phyloP scores from a whole-genome alignment of 176 grass and related monocot genomes.

The Leersia perrieri region DNA sequence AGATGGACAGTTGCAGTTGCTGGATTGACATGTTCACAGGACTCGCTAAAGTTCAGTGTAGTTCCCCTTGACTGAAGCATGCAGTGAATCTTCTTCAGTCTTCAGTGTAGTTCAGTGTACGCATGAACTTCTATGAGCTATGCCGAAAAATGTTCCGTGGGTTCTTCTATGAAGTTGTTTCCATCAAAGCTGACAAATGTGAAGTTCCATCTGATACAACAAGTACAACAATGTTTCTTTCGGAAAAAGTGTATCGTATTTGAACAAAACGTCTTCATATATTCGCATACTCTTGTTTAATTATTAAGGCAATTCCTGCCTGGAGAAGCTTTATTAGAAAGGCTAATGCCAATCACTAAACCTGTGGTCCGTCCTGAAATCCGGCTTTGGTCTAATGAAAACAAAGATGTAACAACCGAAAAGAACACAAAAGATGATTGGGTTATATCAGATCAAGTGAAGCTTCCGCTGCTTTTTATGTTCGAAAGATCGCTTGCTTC shows the following conservation, averaged over 20 bases:
- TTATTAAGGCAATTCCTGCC: background rate
- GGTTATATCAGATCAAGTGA: conserved; percentile 25
- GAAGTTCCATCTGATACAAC: background rate
- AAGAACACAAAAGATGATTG: conserved; percentile 9
- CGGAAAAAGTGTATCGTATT: background rate
- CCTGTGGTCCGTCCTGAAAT: conserved; percentile 36
- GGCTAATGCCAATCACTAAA: conserved; percentile 34
- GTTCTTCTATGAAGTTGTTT: conserved; percentile 1
- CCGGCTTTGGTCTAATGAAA: conserved; percentile 50
- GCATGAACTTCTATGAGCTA: background rate
- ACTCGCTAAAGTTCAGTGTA: background rate
- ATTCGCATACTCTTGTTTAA: background rate
- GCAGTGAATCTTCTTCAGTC: background rate
- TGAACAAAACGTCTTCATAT: conserved; percentile 14
- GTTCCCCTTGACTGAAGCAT: background rate
- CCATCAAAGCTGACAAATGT: conserved; percentile 27
- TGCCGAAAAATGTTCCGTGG: background rate
- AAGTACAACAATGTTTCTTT: background rate
- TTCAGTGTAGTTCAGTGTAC: too few species aligned
- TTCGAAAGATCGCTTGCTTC: conserved; percentile 14
- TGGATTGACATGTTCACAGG: background rate
- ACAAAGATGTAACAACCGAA: conserved; percentile 13
- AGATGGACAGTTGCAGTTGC: background rate
- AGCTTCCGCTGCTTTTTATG: conserved; percentile 41
- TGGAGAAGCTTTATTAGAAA: conserved; percentile 33